phyloP scores from a whole-genome alignment of 1,284 basidiomycete species.

The Moesziomyces sp. region DNA sequence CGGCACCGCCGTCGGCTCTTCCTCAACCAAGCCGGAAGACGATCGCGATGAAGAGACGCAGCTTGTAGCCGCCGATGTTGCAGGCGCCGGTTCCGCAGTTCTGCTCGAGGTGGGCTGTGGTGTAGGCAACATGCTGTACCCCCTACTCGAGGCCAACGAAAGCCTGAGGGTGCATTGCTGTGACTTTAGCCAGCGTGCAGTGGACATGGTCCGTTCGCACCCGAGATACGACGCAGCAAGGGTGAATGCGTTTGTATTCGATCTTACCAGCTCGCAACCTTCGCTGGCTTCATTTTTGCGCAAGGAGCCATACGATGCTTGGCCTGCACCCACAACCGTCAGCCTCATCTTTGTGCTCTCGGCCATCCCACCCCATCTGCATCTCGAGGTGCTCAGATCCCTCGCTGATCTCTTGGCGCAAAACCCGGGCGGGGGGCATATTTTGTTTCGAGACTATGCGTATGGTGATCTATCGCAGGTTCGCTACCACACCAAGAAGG shows the following conservation, averaged over 20 bases:
- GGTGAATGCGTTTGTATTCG: conserved; percentile 67
- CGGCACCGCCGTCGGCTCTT: conserved; percentile 9
- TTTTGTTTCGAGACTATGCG: conserved; percentile 68
- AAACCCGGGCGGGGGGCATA: conserved; percentile 20
- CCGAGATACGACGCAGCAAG: conserved; percentile 44
- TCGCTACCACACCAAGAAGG: conserved; percentile 65
- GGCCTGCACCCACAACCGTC: conserved; percentile 54
- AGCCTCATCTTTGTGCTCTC: conserved; percentile 67
- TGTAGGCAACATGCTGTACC: conserved; percentile 66
- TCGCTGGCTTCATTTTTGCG: conserved; percentile 9
- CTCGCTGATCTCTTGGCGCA: conserved; percentile 9
- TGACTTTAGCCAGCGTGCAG: conserved; percentile 64
- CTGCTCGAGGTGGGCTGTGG: conserved; percentile 66
- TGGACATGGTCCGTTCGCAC: conserved; percentile 63
- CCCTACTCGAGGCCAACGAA: conserved; percentile 51
- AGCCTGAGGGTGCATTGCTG: conserved; percentile 63
- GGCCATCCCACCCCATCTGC: conserved; percentile 66
- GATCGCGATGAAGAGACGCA: conserved; percentile 32
- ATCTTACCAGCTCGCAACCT: conserved; percentile 46
- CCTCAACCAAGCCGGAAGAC: conserved; percentile 21
- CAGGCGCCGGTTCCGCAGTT: conserved; percentile 21
- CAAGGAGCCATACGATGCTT: conserved; percentile 1
- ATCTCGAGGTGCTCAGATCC: conserved; percentile 25
- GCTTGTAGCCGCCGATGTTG: conserved; percentile 4
- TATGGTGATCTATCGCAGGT: conserved; percentile 67